Evolutionary conservation across 1,284 basidiomycete genomes (phyloP), one percentile per base, ranked within the genome.

Genomic region (Cerioporus squamosus): DNA sequence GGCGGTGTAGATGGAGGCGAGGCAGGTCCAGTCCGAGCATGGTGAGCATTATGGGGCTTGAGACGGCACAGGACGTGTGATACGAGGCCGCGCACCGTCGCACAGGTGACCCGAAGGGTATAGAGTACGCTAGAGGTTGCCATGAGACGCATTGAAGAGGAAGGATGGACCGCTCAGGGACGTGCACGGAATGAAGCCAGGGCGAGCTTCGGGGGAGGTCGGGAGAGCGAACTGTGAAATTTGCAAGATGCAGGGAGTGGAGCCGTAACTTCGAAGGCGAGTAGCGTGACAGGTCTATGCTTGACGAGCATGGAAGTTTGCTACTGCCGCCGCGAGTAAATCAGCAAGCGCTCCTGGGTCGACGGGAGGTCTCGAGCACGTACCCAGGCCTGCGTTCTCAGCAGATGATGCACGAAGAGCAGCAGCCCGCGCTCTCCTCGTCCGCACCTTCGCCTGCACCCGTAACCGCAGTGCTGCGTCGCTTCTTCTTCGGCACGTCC

Each of bases 401-500:
- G 60, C 68, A 70, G 20, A 73, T 66, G 31, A 71, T 54, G 56
- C 71, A 72, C 20, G 63, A 57, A 12, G 62, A 53, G 51, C 70
- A 70, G 54, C 71, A 72, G 17, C 70, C 69, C 9, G 58, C 58
- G n/a, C 50, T 60, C 38, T 58, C 66, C n/a, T 59, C 64, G 17
- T 64, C 63, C 17, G 48, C 62, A 26, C 53, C 66, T 7, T 60
- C 66, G 7, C 55, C 58, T 15, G 43, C 38, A 23, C 55, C 44
- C 12, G 46, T 26, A 29, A 51, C 26, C 2, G 55, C 45, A 5
- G 52, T 31, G 23, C 64, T 53, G n/a, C 67, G 59, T 53, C 65
- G 68, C 77, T 89, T 90, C 71, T 87, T 82, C 50, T 79, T 71
- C 2, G 73, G 57, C 7, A 81, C 80, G 33, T 81, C 83, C 24